phyloP scores from a whole-genome alignment of 129 eudicot species.

The Flaveria trinervia region DNA sequence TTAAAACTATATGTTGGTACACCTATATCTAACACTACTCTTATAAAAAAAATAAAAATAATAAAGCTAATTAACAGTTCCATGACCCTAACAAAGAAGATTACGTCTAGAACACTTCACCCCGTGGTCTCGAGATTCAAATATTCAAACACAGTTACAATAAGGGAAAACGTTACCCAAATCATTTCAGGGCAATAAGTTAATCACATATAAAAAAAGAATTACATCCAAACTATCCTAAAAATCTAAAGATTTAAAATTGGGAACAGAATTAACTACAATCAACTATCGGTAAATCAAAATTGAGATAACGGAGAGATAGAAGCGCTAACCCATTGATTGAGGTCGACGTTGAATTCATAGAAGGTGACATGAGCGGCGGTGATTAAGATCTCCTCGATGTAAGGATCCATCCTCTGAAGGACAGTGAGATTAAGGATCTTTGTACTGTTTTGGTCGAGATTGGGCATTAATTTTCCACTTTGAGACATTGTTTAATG shows the following conservation, averaged over 20 bases:
- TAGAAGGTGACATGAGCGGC: slow-evolving; percentile 90
- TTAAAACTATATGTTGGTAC: neutral
- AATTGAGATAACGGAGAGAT: neutral
- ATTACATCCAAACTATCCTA: neutral
- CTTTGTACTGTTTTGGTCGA: slow-evolving; percentile 69
- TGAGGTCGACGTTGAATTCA: slow-evolving; percentile 68
- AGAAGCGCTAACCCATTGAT: slow-evolving; percentile 61
- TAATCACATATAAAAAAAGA: neutral
- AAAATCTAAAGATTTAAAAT: neutral
- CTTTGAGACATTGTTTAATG: slow-evolving; percentile 39
- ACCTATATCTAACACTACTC: neutral
- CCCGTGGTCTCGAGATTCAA: neutral
- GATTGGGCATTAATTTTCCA: slow-evolving; percentile 69
- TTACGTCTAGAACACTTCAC: slow-evolving; percentile 18
- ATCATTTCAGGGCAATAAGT: neutral
- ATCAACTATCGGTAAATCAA: neutral
- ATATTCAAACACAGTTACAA: neutral
- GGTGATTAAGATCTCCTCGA: slow-evolving; percentile 79
- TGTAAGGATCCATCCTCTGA: slow-evolving; percentile 76
- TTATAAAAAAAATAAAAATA: neutral
- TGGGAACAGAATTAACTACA: neutral
- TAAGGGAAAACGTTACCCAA: neutral
- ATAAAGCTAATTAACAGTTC: neutral
- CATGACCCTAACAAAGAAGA: neutral
- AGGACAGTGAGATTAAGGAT: slow-evolving; percentile 81